These are phyloP conservation scores for Magnusiomyces ingens DNA, from an alignment of 1,139 yeast species.

Conservation along the genomic window DNA sequence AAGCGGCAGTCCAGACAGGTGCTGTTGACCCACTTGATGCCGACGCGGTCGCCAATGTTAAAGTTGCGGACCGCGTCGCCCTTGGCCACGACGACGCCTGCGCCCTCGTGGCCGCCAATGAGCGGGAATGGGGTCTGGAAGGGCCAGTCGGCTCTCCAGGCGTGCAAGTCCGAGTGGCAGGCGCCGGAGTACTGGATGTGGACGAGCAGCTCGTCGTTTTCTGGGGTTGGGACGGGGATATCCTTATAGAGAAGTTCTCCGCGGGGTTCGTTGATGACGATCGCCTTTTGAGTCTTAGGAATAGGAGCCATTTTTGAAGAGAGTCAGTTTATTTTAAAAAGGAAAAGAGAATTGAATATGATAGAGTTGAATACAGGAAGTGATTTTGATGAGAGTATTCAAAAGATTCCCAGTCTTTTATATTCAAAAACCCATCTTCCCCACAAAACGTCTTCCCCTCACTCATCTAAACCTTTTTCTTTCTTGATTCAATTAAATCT, in stretches of 20 bases:
- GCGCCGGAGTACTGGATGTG: constrained; percentile 31
- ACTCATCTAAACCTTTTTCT: no score
- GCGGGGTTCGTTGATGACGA: constrained; percentile 18
- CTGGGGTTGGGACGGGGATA: constrained; percentile 28
- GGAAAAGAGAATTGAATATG: no score
- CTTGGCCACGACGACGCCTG: constrained; percentile 25
- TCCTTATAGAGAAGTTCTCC: constrained; percentile 20
- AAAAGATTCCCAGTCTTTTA: no score
- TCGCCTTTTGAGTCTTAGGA: constrained; percentile 27
- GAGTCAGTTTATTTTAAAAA: no score
- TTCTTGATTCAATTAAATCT: no score
- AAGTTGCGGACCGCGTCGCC: constrained; percentile 18
- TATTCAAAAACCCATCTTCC: no score
- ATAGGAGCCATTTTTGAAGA: constrained; percentile 17
- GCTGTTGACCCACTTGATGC: constrained; percentile 22
- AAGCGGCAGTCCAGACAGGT: constrained; percentile 24
- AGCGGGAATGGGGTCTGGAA: constrained; percentile 13
- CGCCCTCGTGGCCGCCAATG: constrained; percentile 28
- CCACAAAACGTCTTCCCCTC: no score
- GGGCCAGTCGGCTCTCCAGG: constrained; percentile 19
- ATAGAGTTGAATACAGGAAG: no score
- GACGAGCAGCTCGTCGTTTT: constrained; percentile 27
- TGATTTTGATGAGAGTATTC: no score
- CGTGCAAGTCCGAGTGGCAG: constrained; percentile 35
- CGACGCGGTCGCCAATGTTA: constrained; percentile 23